Conservation (phyloP, 257 asterid genomes). For the Solanum pimpinellifolium region DNA sequence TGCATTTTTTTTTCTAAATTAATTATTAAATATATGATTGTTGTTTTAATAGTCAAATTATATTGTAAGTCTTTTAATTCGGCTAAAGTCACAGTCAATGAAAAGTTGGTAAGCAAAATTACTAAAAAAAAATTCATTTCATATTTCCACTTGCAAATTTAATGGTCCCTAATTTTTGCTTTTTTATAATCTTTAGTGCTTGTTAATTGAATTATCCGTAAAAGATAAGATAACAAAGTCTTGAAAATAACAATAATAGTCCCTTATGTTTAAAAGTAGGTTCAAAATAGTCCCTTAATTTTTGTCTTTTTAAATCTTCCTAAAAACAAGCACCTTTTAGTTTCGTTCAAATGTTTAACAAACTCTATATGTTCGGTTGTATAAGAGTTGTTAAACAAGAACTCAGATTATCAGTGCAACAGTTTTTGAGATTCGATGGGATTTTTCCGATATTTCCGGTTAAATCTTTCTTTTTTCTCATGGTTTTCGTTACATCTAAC, state of each 20-base stretch:
- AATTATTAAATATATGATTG: background rate
- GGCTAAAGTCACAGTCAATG: background rate
- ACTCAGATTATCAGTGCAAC: too few relatives aligned
- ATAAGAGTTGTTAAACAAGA: too few relatives aligned
- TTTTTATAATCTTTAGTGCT: background rate
- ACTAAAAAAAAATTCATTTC: background rate
- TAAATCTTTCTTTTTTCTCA: background rate
- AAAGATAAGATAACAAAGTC: background rate
- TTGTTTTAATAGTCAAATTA: background rate
- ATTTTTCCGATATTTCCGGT: background rate
- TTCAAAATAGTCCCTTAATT: background rate
- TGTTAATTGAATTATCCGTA: background rate
- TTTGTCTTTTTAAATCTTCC: background rate
- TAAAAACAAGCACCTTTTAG: background rate
- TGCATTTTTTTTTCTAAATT: background rate
- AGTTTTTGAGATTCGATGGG: background rate
- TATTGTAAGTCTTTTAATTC: background rate
- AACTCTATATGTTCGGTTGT: background rate
- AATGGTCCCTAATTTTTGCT: background rate
- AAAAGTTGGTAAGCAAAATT: background rate
- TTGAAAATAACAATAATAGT: background rate
- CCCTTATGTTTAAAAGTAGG: background rate
- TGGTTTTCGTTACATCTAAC: background rate
- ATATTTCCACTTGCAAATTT: background rate
- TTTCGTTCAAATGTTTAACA: background rate